Conservation (phyloP, 2,329 filamentous ascomycete species). For the Xylogone sp. region DNA sequence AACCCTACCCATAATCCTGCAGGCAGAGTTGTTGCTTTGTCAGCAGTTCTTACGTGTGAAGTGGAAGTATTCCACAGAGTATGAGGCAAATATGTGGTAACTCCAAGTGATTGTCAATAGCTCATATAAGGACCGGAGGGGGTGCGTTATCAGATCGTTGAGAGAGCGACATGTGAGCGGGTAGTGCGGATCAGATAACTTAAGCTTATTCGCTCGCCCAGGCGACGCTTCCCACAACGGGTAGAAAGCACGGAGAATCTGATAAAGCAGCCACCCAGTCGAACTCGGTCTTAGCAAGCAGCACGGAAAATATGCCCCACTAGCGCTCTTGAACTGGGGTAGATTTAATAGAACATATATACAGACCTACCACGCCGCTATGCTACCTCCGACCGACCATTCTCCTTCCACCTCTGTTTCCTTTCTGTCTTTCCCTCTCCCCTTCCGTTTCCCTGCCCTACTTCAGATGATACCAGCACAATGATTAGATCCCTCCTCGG, state of each 20-base stretch:
- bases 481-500: conserved; percentile 21
- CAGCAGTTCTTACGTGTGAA: too few relatives aligned
- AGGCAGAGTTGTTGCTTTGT: too few relatives aligned
- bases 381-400: background rate
- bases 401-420: background rate
- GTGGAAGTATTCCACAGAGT: too few relatives aligned
- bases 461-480: background rate
- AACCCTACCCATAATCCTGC: too few relatives aligned
- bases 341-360: too few relatives aligned
- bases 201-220: background rate
- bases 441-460: background rate
- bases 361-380: background rate
- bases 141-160: too few relatives aligned
- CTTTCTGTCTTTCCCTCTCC: background rate
- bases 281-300: background rate
- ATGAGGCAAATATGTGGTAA: too few relatives aligned
- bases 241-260: background rate
- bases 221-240: too few relatives aligned
- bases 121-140: too few relatives aligned
- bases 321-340: background rate
- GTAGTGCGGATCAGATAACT: conserved; percentile 1
- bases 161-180: background rate
- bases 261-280: background rate
- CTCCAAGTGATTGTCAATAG: too few relatives aligned
- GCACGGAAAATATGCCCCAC: background rate